Base-by-base conservation (phyloP, 768 basidiomycete species). In the Amanita inopinata region DNA sequence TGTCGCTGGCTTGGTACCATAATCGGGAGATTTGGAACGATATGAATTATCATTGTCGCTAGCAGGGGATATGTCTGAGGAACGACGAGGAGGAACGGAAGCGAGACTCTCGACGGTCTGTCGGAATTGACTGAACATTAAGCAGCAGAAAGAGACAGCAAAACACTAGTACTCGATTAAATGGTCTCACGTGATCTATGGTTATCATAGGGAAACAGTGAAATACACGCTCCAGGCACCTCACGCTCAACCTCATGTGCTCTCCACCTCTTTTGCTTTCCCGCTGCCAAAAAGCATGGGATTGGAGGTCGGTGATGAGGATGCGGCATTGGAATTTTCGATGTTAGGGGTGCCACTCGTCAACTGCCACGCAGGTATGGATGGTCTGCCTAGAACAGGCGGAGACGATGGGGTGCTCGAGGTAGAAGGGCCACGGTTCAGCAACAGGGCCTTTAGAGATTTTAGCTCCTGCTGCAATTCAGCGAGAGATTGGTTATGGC, bases 391-490 rank as follows among this genome's bases (percentile, higher is more conserved):
- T 3, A 76, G 53, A 17, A 73, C 56, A 2, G 70, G 67, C 10
- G 80, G 70, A 0, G 74, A 66, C 2, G 74, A 56, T 20, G 75
- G 65, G 15, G 70, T 65, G 48, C 65, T 69, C 1, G 77, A 52
- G 22, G 67, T 53, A 14, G 61, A 60, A 4, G 81, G 66, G 4
- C 83, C 76, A 24, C 85, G 78, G 49, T 78, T 87, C 5, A 93
- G 70, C 5, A 97, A 65, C 18, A 98, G 71, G 0, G 92, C 79
- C 59, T 97, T 97, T 47, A 98, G 67, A 0, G 93, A 97, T 56
- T 92, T 91, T 53, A 98, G 73, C 56, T 98, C 94, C 51, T 90
- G 81, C 53, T 96, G 92, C 9, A 98, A 70, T 52, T 97, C 94
- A 40, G 72, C 64, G 10, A 97, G 69, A 1, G 90, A 87, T 46